These are phyloP conservation scores for Cyberlindnera petersonii DNA, from an alignment of 805 yeast genomes.

Conservation along the genomic window DNA sequence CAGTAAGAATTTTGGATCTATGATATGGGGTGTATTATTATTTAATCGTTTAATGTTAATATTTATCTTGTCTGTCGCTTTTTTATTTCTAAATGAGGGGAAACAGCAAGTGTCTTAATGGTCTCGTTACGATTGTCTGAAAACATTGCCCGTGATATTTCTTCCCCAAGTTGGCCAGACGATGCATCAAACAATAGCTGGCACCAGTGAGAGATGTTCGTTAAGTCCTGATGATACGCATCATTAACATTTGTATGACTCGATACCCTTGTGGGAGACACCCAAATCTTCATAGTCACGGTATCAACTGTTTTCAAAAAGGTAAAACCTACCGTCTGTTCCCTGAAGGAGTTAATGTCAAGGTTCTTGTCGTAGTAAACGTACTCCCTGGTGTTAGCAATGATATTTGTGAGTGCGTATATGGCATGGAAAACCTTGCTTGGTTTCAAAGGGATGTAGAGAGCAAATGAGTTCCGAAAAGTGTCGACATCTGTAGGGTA, in stretches of 20 bases:
- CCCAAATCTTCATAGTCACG: constrained; percentile 2
- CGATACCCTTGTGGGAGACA: background rate
- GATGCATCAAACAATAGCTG: constrained; percentile 6
- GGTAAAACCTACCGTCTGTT: constrained; percentile 2
- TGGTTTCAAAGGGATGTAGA: background rate
- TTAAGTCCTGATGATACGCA: background rate
- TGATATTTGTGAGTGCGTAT: constrained; percentile 1
- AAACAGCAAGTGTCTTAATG: background rate
- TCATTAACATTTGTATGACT: background rate
- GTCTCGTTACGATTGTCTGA: background rate
- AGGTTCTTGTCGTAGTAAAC: constrained; percentile 1
- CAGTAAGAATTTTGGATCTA: too few relatives aligned
- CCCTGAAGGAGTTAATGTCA: constrained; percentile 2
- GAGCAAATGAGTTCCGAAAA: background rate
- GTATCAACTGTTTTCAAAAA: constrained; percentile 1
- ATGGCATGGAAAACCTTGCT: background rate
- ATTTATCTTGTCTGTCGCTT: too few relatives aligned
- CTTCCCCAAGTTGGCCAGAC: background rate
- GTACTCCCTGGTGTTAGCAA: constrained; percentile 2
- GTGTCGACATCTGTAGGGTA: background rate
- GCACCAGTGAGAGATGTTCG: background rate
- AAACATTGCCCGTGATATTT: background rate
- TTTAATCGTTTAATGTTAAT: too few relatives aligned
- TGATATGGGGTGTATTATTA: too few relatives aligned
- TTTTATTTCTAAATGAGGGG: background rate